Percentiles rank a stretch among this genome's conserved stretches.
Evolutionary conservation across 2,329 filamentous ascomycete genomes (phyloP).

Genomic region (Colletotrichum abscissum): DNA sequence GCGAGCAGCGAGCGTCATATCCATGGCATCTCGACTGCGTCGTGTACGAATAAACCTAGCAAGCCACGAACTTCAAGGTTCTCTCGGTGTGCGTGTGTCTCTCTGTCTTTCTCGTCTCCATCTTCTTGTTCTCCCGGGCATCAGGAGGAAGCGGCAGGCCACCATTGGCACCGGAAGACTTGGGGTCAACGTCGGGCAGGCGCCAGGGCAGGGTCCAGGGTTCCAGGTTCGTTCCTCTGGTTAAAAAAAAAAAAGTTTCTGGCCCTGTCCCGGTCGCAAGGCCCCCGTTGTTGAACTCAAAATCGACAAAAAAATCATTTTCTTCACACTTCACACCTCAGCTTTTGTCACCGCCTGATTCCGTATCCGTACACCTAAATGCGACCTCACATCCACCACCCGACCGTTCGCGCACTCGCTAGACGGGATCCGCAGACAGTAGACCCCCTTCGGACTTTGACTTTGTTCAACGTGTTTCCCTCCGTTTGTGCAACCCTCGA

Average conservation of each 20-base stretch:
- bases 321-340: not conserved
- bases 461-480: not conserved
- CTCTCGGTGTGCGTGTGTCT: too few relatives aligned
- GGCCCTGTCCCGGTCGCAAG: slow-evolving; percentile 13
- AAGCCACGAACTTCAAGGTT: not conserved
- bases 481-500: not conserved
- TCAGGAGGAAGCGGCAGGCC: slow-evolving; percentile 12
- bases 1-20: not conserved
- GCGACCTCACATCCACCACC: slow-evolving; percentile 20
- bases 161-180: not conserved
- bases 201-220: not conserved
- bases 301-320: not conserved
- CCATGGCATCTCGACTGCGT: not conserved
- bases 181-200: slow-evolving; percentile 2
- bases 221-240: not conserved
- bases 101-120: too few relatives aligned
- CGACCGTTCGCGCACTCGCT: not conserved
- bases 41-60: not conserved
- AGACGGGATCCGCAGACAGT: not conserved
- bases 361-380: slow-evolving; percentile 17
- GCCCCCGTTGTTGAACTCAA: slow-evolving; percentile 17
- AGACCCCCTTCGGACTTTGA: not conserved
- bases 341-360: slow-evolving; percentile 14
- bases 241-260: not conserved
- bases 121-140: not conserved